These are phyloP conservation scores for Venturia carpophila DNA, from an alignment of 2,329 filamentous ascomycete genomes.

Conservation along the genomic window DNA sequence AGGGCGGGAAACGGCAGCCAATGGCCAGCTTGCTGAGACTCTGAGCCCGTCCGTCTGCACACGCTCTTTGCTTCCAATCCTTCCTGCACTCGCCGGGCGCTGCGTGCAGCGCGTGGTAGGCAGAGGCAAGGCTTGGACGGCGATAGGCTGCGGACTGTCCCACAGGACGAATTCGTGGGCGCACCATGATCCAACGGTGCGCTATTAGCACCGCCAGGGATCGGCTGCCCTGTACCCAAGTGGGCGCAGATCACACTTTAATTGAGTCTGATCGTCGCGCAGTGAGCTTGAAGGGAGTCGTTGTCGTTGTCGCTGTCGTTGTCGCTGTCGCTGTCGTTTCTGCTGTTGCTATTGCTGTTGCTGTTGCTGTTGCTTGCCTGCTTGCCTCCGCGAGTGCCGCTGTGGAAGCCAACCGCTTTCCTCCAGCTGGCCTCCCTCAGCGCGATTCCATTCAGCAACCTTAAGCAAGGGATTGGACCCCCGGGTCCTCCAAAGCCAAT, in stretches of 20 bases:
- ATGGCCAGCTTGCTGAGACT: not conserved
- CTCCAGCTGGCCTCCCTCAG: no score
- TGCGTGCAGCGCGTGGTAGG: not conserved
- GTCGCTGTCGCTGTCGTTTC: no score
- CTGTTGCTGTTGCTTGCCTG: no score
- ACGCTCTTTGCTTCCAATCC: no score
- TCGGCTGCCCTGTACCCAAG: not conserved
- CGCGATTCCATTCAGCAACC: no score
- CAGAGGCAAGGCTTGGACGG: not conserved
- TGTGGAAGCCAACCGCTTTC: no score
- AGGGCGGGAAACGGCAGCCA: not conserved
- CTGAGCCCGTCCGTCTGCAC: no score
- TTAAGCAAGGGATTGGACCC: not conserved
- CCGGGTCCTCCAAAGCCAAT: not conserved
- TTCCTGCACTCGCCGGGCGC: not conserved
- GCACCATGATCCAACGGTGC: not conserved
- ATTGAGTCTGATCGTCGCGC: not conserved
- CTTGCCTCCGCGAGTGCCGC: no score
- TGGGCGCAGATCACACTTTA: conserved; percentile 6
- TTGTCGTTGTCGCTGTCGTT: no score
- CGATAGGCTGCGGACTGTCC: not conserved
- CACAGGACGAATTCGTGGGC: not conserved
- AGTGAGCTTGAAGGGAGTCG: not conserved
- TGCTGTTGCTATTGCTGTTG: no score
- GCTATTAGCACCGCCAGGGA: not conserved